phyloP scores from a whole-genome alignment of 164 flowering plant species.

The Stephania cephalantha region DNA sequence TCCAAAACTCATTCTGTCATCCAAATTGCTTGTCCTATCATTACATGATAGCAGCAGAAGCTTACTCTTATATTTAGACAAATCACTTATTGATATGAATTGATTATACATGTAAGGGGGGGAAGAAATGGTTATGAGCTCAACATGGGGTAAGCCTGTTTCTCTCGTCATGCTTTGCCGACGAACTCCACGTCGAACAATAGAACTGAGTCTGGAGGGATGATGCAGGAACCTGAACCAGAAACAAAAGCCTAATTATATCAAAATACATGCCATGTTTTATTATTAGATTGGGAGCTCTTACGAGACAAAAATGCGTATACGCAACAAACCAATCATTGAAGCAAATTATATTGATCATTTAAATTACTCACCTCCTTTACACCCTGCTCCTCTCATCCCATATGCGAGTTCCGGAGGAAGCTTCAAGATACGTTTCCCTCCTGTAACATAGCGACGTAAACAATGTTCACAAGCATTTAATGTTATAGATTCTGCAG shows the following conservation, averaged over 20 bases:
- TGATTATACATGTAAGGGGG: too few species aligned
- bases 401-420: slow-evolving; percentile 90
- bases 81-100: too few species aligned
- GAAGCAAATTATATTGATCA: not conserved
- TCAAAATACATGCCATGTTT: not conserved
- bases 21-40: too few species aligned
- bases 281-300: not conserved
- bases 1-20: too few species aligned
- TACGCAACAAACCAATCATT: not conserved
- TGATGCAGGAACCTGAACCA: slow-evolving; percentile 70
- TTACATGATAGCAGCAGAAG: too few species aligned
- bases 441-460: slow-evolving; percentile 34
- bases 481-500: not conserved
- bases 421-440: slow-evolving; percentile 69
- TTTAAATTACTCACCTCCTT: slow-evolving; percentile 52
- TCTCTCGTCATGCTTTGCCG: slow-evolving; percentile 50
- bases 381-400: slow-evolving; percentile 84
- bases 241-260: not conserved
- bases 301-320: not conserved
- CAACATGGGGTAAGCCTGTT: not conserved
- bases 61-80: too few species aligned
- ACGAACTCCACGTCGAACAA: slow-evolving; percentile 83
- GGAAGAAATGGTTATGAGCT: not conserved
- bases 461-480: not conserved
- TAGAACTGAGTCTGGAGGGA: slow-evolving; percentile 83